Evolutionary conservation across 176 grass and related monocot species (phyloP), one percentile per base, ranked within the genome.

Genomic region (Poa annua): DNA sequence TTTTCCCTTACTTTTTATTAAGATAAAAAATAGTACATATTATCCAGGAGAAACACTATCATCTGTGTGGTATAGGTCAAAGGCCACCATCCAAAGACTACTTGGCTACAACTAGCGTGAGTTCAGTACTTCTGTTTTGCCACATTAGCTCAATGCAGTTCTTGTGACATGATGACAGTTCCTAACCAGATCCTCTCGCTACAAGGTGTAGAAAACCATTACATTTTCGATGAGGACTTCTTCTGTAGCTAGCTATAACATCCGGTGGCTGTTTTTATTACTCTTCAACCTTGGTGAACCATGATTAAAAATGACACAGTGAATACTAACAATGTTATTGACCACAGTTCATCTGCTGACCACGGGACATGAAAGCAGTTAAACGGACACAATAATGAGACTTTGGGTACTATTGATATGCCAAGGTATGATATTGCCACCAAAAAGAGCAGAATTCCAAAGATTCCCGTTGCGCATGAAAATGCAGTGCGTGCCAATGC

Each of bases 391-490:
- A 20, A 12, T 10, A 34, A 63, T 33, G 48, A 75, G 13, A 34
- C 81, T 33, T 63, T 47, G 26, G 1, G 26, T 74, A 10, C 55
- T 71, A 63, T 34, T 62, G 56, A 74, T 49, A 61, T 35, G 77
- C 24, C 24, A 49, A 79, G 59, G 59, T 38, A 54, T 53, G 79
- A 81, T 70, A 51, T 55, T 56, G 33, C 19, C 7, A n/a, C 45
- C 25, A 3, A 11, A 75, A 76, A 42, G 53, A 45, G 45, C 4
- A 45, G n/a, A 72, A 61, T 35, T 74, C 49, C 61, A 77, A 69
- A 55, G 39, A 84, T 74, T 63, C 38, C 60, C 20, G 16, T 20
- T 66, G 59, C 76, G 53, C 61, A 82, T 78, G 74, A 71, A 71
- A 68, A 68, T 52, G 76, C 82, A 68, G 33, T 11, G 15, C 21